Base-by-base conservation (phyloP, 148 eudicot species). In the Silene uniflora region DNA sequence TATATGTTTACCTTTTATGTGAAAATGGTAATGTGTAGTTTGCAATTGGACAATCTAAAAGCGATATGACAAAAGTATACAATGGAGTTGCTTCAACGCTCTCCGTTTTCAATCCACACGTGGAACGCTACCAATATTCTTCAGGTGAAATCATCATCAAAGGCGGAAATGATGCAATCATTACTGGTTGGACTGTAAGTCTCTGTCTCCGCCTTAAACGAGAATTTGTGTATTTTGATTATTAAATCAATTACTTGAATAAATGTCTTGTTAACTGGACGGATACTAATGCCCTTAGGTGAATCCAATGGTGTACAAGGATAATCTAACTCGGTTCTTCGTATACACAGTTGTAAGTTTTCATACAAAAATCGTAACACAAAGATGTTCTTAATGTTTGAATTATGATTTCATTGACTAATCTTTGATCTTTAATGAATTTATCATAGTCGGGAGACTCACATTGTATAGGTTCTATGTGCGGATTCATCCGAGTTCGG, bases 111-210 rank as follows among this genome's bases (percentile, higher is more conserved):
- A 78, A 78, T 42, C 76, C 81, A 55, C 25, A 44, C 6, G 62
- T 65, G 9, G 44, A n/a, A 66, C 32, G 49, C 13, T 35, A 62
- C 16, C 81, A 78, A 23, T 78, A 78, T 72, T 32, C 72, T 73
- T 78, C 81, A 0, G 72, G 67, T 56, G 76, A 78, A 73, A 78
- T 78, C n/a, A 66, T 78, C 24, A 78, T 78, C 67, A 78, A 66
- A 73, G 73, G 81, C 19, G 81, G 76, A 32, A 1, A 9, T 55
- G 76, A 78, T 56, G 76, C 46, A 13, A 78, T 78, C 2, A 72
- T 72, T 10, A 13, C 44, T 56, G 81, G 81, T 9, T 78, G 81
- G 81, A 78, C 81, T 1, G 81, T 78, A 66, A 54, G 81, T 39
- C 6, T n/a, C n/a, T n/a, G n/a, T n/a, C n/a, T n/a, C n/a, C n/a